phyloP scores from a whole-genome alignment of 2,329 filamentous ascomycete genomes.

The Chrysoporthe austroafricana region DNA sequence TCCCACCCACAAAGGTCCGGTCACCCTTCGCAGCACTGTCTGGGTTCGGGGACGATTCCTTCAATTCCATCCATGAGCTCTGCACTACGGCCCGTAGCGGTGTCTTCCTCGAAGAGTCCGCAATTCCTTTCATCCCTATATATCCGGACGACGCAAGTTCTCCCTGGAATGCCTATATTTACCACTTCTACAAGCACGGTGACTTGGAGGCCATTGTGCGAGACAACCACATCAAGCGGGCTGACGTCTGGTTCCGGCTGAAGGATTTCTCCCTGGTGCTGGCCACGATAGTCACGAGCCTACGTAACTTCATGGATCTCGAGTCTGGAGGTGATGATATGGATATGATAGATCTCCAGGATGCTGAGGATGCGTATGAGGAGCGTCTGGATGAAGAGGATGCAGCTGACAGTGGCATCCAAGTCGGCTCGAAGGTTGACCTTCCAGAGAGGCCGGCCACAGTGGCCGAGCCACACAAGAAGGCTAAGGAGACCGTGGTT shows the following conservation, averaged over 20 bases:
- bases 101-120: constrained; percentile 75
- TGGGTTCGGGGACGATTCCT: constrained; percentile 63
- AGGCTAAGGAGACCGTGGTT: constrained; percentile 40
- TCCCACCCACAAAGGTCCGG: constrained; percentile 53
- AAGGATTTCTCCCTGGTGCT: constrained; percentile 63
- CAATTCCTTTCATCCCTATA: constrained; percentile 70
- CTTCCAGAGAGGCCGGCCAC: background rate
- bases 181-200: constrained; percentile 79
- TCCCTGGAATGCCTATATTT: constrained; percentile 69
- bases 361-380: constrained; percentile 38
- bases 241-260: constrained; percentile 73
- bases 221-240: constrained; percentile 68
- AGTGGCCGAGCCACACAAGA: background rate
- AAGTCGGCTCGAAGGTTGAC: background rate
- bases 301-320: constrained; percentile 61
- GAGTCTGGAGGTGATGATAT: constrained; percentile 48
- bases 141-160: constrained; percentile 56
- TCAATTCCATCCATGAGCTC: constrained; percentile 67
- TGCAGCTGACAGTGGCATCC: background rate
- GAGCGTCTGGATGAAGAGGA: constrained; percentile 51
- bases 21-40: constrained; percentile 76
- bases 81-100: constrained; percentile 67
- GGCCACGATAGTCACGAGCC: constrained; percentile 71
- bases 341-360: constrained; percentile 49
- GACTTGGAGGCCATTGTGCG: constrained; percentile 61